These are phyloP conservation scores for Hymenoscyphus albidus DNA, from an alignment of 2,329 filamentous ascomycete genomes.

Conservation along the genomic window DNA sequence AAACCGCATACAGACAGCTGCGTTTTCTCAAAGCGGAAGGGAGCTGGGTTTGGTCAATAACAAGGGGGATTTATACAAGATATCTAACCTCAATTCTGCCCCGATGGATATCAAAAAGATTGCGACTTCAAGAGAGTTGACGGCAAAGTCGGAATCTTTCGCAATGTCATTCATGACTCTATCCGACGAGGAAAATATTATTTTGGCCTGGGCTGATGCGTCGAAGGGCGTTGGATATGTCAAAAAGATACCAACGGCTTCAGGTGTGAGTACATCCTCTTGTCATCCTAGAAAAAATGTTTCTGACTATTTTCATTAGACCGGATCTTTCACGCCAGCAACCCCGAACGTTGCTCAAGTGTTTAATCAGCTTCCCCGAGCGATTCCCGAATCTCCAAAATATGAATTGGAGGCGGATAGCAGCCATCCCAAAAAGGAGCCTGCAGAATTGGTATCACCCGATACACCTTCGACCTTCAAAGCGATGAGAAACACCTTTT, in stretches of 20 bases:
- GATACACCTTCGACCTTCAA: constrained; percentile 1
- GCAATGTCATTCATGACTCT: constrained; percentile 39
- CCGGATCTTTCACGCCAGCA: neutral
- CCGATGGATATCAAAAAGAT: constrained; percentile 38
- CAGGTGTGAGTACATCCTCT: constrained; percentile 9
- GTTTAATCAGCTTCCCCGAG: constrained; percentile 4
- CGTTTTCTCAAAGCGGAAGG: constrained; percentile 38
- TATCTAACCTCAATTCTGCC: constrained; percentile 39
- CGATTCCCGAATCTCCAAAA: constrained; percentile 9
- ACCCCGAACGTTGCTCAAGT: neutral
- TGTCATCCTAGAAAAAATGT: neutral
- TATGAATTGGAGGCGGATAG: constrained; percentile 11
- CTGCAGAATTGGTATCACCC: constrained; percentile 9
- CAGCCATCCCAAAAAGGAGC: constrained; percentile 7
- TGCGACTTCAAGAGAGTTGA: constrained; percentile 38
- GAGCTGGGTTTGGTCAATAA: constrained; percentile 42
- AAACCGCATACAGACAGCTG: constrained; percentile 39
- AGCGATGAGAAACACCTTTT: neutral
- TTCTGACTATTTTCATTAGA: neutral
- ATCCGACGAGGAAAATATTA: constrained; percentile 38
- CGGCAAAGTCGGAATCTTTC: constrained; percentile 38
- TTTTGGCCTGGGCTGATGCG: constrained; percentile 40
- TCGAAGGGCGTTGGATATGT: constrained; percentile 35
- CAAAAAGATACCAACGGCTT: constrained; percentile 13
- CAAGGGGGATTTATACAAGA: constrained; percentile 39